Evolutionary conservation across 2,329 filamentous ascomycete species (phyloP).

Genomic region (Xylariales sp.): DNA sequence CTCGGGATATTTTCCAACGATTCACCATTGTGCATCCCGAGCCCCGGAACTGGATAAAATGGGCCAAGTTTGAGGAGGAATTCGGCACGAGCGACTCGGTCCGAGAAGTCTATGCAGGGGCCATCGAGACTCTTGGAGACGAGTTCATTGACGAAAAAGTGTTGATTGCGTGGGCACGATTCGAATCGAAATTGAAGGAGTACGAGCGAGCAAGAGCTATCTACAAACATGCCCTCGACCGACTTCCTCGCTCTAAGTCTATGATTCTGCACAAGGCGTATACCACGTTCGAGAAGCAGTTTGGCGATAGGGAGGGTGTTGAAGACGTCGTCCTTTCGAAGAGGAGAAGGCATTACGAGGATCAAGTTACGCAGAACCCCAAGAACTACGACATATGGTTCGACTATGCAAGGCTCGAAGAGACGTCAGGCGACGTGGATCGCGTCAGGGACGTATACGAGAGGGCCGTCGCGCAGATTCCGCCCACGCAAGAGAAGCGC

Average conservation of each 20-base stretch:
- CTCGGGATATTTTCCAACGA: conserved; percentile 82
- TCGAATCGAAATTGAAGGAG: conserved; percentile 91
- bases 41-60: conserved; percentile 97
- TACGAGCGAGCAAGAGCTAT: conserved; percentile 91
- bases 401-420: conserved; percentile 87
- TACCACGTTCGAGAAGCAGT: conserved; percentile 97
- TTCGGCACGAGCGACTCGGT: conserved; percentile 88
- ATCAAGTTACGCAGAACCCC: conserved; percentile 86
- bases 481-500: conserved; percentile 91
- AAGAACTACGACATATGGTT: conserved; percentile 99
- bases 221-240: conserved; percentile 93
- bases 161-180: conserved; percentile 93
- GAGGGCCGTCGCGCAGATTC: conserved; percentile 89
- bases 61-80: conserved; percentile 96
- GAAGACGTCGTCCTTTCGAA: conserved; percentile 97
- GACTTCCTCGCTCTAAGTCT: conserved; percentile 82
- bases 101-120: conserved; percentile 83
- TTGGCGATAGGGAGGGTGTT: conserved; percentile 86
- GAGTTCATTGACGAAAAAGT: conserved; percentile 95
- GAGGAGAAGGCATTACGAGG: conserved; percentile 87
- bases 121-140: conserved; percentile 85
- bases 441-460: conserved; percentile 91
- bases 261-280: conserved; percentile 86
- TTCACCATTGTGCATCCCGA: conserved; percentile 94
- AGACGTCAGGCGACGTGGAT: conserved; percentile 76